Evolutionary conservation across 164 flowering plant species (phyloP), one percentile per base, ranked within the genome.

Genomic region (Vitis labrusca): DNA sequence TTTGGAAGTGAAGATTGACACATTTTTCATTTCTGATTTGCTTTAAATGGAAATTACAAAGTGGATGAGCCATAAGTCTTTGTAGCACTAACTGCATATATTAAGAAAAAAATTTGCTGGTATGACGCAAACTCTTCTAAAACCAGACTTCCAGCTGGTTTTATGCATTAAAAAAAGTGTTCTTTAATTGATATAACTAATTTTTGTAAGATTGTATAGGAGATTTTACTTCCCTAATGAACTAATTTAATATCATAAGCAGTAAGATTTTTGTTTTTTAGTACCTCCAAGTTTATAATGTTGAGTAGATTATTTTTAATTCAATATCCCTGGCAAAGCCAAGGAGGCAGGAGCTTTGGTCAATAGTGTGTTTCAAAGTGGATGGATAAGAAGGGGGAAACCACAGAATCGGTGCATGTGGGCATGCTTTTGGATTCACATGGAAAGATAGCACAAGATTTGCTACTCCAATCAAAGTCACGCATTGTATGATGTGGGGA

Each of bases 361-460:
- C 61, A 69, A 71, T 49, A 63, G 17, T 63, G 14, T 59, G 51
- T 63, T 29, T 57, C 16, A 9, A 64, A 70, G 68, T 49, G 56
- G 74, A 71, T 57, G 14, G 59, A 37, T 54, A 29, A 52, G 15
- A 15, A 47, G 13, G 67, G 27, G 66, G 17, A 27, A n/a, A 37
- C 44, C 12, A 47, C 9, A 54, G 74, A 70, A 71, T 76, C 80
- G 70, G 71, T 54, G 59, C 84, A 84, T 78, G 82, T 82, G 82
- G 49, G 50, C 15, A 29, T 74, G 61, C 30, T 58, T 66, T 59
- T 53, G 63, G 50, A 64, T 76, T 82, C 83, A 79, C 84, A 80
- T 73, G 81, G 74, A 79, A 64, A 79, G 76, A 80, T 77, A 73
- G 59, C 71, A 19, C 32, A 67, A 73, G 79, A 81, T 81, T 70